These are phyloP conservation scores for Alternaria sp. DNA, from an alignment of 2,329 filamentous ascomycete species.

Conservation along the genomic window DNA sequence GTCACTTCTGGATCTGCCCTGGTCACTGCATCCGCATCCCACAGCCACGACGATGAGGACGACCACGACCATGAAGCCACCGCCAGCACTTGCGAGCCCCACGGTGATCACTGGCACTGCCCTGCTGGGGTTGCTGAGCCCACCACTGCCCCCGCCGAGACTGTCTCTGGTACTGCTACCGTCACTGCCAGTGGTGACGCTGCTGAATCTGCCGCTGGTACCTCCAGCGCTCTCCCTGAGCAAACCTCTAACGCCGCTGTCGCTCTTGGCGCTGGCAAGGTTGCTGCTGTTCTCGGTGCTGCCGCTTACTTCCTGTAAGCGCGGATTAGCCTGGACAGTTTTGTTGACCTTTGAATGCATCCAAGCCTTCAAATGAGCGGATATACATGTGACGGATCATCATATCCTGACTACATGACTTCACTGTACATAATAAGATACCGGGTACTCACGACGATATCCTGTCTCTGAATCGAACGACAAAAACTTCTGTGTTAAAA, in stretches of 20 bases:
- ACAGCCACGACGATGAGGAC: conserved; percentile 28
- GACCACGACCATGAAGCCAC: conserved; percentile 37
- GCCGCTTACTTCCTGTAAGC: conserved; percentile 14
- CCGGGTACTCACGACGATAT: neutral
- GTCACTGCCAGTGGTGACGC: conserved; percentile 11
- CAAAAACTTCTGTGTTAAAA: neutral
- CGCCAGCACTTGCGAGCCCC: conserved; percentile 39
- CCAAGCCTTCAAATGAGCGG: neutral
- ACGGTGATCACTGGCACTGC: conserved; percentile 41
- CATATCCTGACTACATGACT: neutral
- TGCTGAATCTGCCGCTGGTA: conserved; percentile 7
- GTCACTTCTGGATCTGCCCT: conserved; percentile 9
- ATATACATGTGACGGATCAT: neutral
- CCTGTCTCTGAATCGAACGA: neutral
- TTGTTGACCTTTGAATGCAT: neutral
- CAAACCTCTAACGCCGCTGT: conserved; percentile 17
- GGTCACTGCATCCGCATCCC: conserved; percentile 6
- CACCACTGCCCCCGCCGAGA: conserved; percentile 22
- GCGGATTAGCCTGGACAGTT: neutral
- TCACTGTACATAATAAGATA: neutral
- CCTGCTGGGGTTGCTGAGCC: conserved; percentile 39
- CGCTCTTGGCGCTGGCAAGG: neutral
- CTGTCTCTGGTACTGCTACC: conserved; percentile 14
- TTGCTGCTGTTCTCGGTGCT: conserved; percentile 12
- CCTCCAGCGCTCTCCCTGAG: conserved; percentile 13